These are phyloP conservation scores for Epichloe festucae DNA, from an alignment of 2,329 filamentous ascomycete species.

Conservation along the genomic window DNA sequence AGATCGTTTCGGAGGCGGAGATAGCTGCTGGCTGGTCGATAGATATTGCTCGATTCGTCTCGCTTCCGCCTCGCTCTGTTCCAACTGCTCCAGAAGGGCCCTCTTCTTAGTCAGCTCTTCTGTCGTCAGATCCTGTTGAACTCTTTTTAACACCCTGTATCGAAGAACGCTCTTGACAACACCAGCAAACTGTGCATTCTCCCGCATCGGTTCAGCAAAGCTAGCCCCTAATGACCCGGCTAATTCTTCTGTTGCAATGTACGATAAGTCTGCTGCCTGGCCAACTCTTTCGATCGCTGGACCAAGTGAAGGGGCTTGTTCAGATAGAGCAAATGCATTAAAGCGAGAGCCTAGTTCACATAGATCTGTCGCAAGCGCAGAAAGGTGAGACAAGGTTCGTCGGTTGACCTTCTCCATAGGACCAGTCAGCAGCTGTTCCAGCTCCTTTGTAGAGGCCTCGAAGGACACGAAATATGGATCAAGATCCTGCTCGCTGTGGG, in stretches of 20 bases:
- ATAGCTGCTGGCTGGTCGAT: constrained; percentile 53
- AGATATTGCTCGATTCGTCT: constrained; percentile 90
- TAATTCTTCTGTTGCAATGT: constrained; percentile 88
- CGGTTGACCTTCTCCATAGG: constrained; percentile 96
- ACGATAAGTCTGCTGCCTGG: constrained; percentile 89
- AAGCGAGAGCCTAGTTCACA: constrained; percentile 91
- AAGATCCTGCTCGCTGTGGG: constrained; percentile 74
- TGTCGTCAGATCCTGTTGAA: constrained; percentile 94
- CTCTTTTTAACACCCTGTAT: constrained; percentile 83
- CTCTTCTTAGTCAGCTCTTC: constrained; percentile 87
- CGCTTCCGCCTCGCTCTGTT: constrained; percentile 85
- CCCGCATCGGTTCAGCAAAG: constrained; percentile 95
- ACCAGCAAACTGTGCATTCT: constrained; percentile 92
- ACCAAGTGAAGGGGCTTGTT: constrained; percentile 76
- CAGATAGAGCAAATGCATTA: constrained; percentile 91
- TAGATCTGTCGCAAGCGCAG: constrained; percentile 71
- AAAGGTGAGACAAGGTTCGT: constrained; percentile 73
- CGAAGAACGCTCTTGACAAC: constrained; percentile 80
- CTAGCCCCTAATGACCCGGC: constrained; percentile 78
- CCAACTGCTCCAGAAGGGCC: constrained; percentile 70
- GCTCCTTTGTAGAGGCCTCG: constrained; percentile 79
- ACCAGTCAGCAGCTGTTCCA: constrained; percentile 77
- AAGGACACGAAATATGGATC: constrained; percentile 95
- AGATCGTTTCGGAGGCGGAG: constrained; percentile 53
- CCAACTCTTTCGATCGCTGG: constrained; percentile 89